Base-by-base conservation (phyloP, 352 stramenopile species). In the Globisporangium acanthophoron region DNA sequence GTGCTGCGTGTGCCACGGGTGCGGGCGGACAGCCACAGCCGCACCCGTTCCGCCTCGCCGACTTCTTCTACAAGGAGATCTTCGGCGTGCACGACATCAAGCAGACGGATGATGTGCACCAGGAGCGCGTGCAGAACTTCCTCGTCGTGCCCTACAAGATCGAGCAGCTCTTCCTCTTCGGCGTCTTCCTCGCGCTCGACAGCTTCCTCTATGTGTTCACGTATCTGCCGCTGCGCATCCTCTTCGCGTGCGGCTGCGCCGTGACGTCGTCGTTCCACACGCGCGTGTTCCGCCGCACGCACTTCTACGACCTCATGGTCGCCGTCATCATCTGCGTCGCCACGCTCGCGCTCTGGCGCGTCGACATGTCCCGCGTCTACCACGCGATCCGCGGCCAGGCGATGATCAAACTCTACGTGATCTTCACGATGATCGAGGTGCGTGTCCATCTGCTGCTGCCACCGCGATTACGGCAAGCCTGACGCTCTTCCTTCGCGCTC, bases 341-440 rank as follows among this genome's bases (percentile, higher is more conserved):
- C n/a, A 91, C 86, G 9, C 69, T 52, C 3, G 72, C 90, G 33
- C 65, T 98, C 12, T 78, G 76, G 50, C 78, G 87, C 6, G 88
- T 99, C 21, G 96, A 97, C 48, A 98, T 99, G 76, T 97, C 90
- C 20, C 87, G 94, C n/a, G 85, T 99, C 1, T 99, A 99, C 78
- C 97, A 99, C 75, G 97, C 94, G 62, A 99, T 99, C 66, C 81
- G 96, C 18, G 92, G 92, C n/a, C 95, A 98, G 67, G 90, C 90
- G 16, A 98, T 98, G 87, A 97, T 99, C 58, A 99, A 99, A 70
- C 81, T 99, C 4, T 99, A 99, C 70, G 94, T 99, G 44, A 67
- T 99, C 31, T 98, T 98, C 64, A 97, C 94, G 11, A 99, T 99
- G 79, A 93, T 99, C 21, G 97, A 99, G 67, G 71, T 77, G 31